A percentile compares a stretch with the other conserved stretches of the same genome.
Evolutionary conservation across 2,329 filamentous ascomycete genomes (phyloP).

Genomic region (Clarireedia sp.): DNA sequence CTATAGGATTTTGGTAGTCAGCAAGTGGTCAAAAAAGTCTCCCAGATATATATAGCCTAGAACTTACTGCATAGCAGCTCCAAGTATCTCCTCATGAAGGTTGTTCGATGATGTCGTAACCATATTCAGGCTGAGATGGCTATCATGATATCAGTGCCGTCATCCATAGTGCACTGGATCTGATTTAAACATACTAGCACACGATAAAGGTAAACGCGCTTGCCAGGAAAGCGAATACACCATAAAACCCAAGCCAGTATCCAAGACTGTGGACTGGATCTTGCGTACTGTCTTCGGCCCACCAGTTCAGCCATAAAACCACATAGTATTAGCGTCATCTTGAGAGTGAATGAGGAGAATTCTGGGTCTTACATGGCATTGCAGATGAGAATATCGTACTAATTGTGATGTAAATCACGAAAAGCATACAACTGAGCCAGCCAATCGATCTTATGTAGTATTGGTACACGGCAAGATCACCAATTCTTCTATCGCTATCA

Average conservation of each 20-base stretch:
- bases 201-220: neutral
- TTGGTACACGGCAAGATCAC: neutral
- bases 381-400: neutral
- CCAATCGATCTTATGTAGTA: conserved; percentile 3
- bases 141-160: neutral
- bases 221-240: neutral
- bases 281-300: neutral
- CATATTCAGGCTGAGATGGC: conserved; percentile 37
- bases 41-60: neutral
- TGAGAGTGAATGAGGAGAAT: neutral
- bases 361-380: neutral
- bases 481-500: neutral
- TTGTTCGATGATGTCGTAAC: conserved; percentile 10
- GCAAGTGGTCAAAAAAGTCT: neutral
- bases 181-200: neutral
- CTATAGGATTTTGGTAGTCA: neutral
- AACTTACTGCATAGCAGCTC: conserved; percentile 31
- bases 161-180: neutral
- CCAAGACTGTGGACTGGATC: neutral
- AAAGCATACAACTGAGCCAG: neutral
- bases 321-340: neutral
- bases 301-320: neutral
- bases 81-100: conserved; percentile 41
- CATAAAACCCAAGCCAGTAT: neutral
- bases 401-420: neutral